Conservation (phyloP, 2,329 filamentous ascomycete genomes). For the Colletotrichum orbiculare region DNA sequence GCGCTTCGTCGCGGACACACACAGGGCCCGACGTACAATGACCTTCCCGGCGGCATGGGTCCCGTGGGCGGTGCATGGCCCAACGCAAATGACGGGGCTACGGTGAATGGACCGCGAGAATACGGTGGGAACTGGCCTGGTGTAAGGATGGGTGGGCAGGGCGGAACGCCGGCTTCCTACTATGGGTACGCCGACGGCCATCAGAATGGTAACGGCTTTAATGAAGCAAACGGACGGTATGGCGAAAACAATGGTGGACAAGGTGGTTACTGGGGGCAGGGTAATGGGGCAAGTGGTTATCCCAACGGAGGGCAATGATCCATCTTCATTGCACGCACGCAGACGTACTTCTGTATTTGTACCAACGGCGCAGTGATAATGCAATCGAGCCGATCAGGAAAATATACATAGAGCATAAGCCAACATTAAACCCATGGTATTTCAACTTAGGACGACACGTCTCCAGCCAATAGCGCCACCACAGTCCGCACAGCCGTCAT, state of each 20-base stretch:
- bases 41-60: not conserved
- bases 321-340: not conserved
- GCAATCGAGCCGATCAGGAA: not conserved
- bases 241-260: not conserved
- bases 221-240: too few species aligned
- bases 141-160: not conserved
- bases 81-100: not conserved
- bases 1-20: too few species aligned
- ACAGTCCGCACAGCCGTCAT: slow-evolving; percentile 68
- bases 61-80: not conserved
- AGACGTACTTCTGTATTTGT: not conserved
- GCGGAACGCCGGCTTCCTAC: not conserved
- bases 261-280: not conserved
- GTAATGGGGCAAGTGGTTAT: not conserved
- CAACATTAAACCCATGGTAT: slow-evolving; percentile 1
- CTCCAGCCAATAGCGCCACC: slow-evolving; percentile 68
- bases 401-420: not conserved
- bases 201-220: too few species aligned
- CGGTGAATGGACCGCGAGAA: not conserved
- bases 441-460: slow-evolving; percentile 39
- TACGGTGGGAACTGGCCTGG: not conserved
- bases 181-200: too few species aligned
- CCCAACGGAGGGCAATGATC: not conserved
- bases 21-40: slow-evolving; percentile 1
- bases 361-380: not conserved